These are phyloP conservation scores for Eucalyptus grandis DNA, from an alignment of 345 rosid genomes.

Conservation along the genomic window DNA sequence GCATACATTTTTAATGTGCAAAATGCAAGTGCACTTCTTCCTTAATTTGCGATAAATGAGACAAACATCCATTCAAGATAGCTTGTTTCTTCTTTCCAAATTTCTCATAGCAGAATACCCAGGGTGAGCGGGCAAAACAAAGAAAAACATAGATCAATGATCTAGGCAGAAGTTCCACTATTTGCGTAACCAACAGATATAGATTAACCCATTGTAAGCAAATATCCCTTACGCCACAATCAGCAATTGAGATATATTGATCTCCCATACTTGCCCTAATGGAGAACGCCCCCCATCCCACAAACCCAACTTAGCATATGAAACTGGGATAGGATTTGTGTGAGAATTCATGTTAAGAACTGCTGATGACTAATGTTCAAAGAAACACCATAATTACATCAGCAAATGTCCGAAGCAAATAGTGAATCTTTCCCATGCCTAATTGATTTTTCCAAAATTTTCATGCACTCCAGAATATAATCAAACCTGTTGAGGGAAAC, in stretches of 20 bases:
- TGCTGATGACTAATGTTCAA: neutral
- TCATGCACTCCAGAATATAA: neutral
- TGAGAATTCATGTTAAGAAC: neutral
- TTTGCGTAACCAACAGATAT: neutral
- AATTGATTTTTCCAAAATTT: neutral
- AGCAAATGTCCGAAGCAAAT: neutral
- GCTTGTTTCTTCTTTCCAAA: neutral
- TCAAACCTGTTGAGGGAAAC: slow-evolving; percentile 26
- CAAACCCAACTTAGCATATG: neutral
- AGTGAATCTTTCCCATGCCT: neutral
- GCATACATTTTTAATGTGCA: neutral
- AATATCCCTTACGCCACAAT: neutral
- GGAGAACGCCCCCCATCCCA: neutral
- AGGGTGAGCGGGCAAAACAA: neutral
- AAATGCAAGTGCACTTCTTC: neutral
- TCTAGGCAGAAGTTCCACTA: neutral
- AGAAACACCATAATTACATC: neutral
- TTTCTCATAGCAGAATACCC: neutral
- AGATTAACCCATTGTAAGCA: neutral
- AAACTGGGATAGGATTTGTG: neutral
- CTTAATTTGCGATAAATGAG: neutral
- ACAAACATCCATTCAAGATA: neutral
- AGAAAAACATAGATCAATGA: neutral
- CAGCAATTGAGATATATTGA: neutral
- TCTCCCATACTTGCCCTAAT: neutral